Evolutionary conservation across 306 rosid genomes (phyloP).

Genomic region (Vicia faba): DNA sequence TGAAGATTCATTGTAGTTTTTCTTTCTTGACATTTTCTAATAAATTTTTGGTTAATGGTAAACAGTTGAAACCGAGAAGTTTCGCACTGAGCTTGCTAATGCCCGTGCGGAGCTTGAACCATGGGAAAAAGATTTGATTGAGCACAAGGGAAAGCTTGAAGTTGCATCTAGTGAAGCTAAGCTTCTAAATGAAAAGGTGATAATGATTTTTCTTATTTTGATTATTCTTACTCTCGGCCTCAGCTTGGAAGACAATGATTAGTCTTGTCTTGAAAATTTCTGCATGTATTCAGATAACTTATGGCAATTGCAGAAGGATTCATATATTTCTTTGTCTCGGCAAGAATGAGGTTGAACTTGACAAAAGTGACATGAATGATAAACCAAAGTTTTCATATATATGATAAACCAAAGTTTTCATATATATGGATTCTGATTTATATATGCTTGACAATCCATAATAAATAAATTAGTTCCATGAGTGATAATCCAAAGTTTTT

Average conservation of each 20-base stretch:
- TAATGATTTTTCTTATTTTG: slow-evolving; percentile 27
- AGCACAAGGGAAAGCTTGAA: slow-evolving; percentile 90
- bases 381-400: not conserved
- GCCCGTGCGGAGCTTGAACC: slow-evolving; percentile 93
- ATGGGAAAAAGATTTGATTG: slow-evolving; percentile 89
- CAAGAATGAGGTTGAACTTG: slow-evolving; percentile 3
- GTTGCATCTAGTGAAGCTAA: slow-evolving; percentile 74
- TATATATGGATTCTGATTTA: no score
- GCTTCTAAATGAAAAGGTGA: slow-evolving; percentile 85
- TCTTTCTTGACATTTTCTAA: not conserved
- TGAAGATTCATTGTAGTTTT: not conserved
- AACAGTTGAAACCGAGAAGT: slow-evolving; percentile 85
- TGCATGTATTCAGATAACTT: slow-evolving; percentile 7
- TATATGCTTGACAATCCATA: no score
- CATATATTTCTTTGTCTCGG: not conserved
- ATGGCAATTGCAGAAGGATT: slow-evolving; percentile 3
- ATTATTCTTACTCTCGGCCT: slow-evolving; percentile 18
- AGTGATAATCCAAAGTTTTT: slow-evolving; percentile 3
- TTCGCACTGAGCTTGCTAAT: slow-evolving; percentile 73
- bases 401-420: not conserved
- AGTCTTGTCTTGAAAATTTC: not conserved
- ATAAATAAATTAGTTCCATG: no score
- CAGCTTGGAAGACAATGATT: slow-evolving; percentile 15
- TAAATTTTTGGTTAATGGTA: slow-evolving; percentile 37
- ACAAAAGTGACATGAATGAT: not conserved